A percentile compares a stretch with the other conserved stretches of the same genome.
Evolutionary conservation across 495 filamentous ascomycete genomes (phyloP).

Genomic region (Neurospora discreta): DNA sequence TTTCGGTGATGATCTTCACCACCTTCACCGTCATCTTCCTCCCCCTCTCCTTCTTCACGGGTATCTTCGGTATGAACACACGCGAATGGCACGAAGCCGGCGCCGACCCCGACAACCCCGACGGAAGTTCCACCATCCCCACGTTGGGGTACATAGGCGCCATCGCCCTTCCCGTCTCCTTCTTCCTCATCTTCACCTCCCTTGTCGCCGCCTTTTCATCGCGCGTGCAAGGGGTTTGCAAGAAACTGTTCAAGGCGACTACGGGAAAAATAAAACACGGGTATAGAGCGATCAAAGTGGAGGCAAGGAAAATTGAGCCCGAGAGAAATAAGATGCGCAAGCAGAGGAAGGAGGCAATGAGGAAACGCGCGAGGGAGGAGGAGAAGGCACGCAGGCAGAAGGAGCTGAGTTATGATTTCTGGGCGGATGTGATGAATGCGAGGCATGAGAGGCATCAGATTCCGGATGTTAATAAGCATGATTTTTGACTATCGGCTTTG

Average conservation of each 20-base stretch:
- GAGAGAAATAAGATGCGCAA: constrained; percentile 16
- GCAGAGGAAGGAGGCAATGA: constrained; percentile 13
- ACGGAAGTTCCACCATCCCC: constrained; percentile 12
- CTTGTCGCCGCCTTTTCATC: constrained; percentile 33
- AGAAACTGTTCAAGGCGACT: constrained; percentile 17
- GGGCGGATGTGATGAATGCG: constrained; percentile 29
- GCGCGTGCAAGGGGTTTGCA: constrained; percentile 22
- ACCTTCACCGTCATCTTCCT: constrained; percentile 59
- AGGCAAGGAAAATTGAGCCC: constrained; percentile 18
- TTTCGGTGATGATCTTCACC: constrained; percentile 59
- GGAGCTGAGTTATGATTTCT: constrained; percentile 34
- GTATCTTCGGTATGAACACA: constrained; percentile 55
- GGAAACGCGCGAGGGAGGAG: constrained; percentile 13
- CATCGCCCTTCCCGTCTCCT: constrained; percentile 32
- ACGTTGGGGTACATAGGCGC: constrained; percentile 25
- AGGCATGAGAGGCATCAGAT: constrained; percentile 25
- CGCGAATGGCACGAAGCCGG: constrained; percentile 46
- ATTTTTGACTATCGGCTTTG: neutral
- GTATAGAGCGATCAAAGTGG: constrained; percentile 4
- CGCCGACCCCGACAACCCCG: neutral
- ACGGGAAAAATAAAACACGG: constrained; percentile 8
- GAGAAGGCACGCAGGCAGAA: constrained; percentile 7
- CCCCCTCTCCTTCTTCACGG: constrained; percentile 56
- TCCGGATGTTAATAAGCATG: constrained; percentile 30
- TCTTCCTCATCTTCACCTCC: constrained; percentile 25